Evolutionary conservation across 169 alveolate species (phyloP), one percentile per base, ranked within the genome.

Genomic region (Plasmodium fragile): DNA sequence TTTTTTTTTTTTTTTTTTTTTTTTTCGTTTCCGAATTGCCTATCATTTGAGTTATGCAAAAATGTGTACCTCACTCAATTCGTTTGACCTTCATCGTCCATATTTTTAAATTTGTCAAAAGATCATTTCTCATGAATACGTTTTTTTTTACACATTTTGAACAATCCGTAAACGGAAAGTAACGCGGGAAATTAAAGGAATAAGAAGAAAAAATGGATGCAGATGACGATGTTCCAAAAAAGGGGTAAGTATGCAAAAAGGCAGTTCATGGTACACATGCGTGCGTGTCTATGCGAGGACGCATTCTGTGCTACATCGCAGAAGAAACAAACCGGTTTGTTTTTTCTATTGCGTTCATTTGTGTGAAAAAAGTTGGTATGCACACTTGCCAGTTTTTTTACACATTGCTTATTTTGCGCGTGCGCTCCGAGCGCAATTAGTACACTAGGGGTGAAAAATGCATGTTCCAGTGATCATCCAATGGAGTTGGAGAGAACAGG

Each of bases 141-240:
- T 39, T 81, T 32, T 39, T 81, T 32, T 53, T 85, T 85, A 75
- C 79, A 77, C 93, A 75, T 83, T 65, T 69, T 70, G 73, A 36
- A 70, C n/a, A 83, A 32, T 7, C 70, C 36, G 92, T 70, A 83
- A 18, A 83, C 75, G 22, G 11, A 18, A 82, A 82, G 59, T 59
- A 65, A 65, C 32, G 43, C 39, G 30, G 28, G 53, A 32, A 77
- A 77, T 36, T 22, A 77, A 77, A 30, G 28, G 36, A 34, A 69
- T 30, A 43, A 73, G 77, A 41, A 72, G 55, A 28, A 83, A 83
- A 83, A 70, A 85, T 85, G 93, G 93, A 70, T 75, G 85, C 73
- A 25, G 77, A 72, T 73, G 85, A 28, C 30, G 71, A 75, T 41
- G 25, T 30, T 73, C 93, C 77, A 85, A 85, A 85, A 45, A 85